Evolutionary conservation across 148 eudicot species (phyloP).

Genomic region (Pharnaceum exiguum): DNA sequence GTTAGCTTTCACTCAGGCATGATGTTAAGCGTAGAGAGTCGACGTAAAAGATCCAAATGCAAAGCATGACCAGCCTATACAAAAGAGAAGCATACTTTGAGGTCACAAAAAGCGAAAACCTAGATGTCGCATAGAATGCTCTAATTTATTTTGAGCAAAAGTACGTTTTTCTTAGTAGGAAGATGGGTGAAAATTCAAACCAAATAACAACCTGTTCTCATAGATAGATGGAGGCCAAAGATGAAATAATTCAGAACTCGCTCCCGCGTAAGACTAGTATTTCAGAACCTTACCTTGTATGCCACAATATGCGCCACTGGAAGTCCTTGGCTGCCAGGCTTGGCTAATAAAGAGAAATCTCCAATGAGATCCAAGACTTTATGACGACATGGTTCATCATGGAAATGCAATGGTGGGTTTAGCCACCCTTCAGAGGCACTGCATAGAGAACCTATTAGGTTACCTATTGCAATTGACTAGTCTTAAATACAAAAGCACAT

Average conservation of each 20-base stretch:
- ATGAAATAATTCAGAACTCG: background rate
- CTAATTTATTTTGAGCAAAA: background rate
- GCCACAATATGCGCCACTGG: constrained; percentile 74
- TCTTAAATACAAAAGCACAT: background rate
- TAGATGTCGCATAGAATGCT: background rate
- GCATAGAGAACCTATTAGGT: constrained; percentile 9
- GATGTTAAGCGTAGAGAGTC: constrained; percentile 22
- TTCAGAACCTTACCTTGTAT: constrained; percentile 55
- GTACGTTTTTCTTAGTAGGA: too few relatives aligned
- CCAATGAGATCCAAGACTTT: constrained; percentile 94
- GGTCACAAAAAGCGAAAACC: constrained; percentile 1
- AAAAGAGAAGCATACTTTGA: constrained; percentile 2
- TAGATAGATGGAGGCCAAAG: background rate
- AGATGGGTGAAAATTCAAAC: too few relatives aligned
- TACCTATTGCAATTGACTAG: background rate
- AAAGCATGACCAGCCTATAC: constrained; percentile 83
- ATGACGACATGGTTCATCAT: constrained; percentile 88
- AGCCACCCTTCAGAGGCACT: constrained; percentile 80
- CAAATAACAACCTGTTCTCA: background rate
- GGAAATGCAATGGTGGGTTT: constrained; percentile 64
- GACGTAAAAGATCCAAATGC: constrained; percentile 66
- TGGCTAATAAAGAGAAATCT: constrained; percentile 78
- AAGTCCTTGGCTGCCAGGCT: constrained; percentile 84
- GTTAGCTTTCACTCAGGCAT: too few relatives aligned
- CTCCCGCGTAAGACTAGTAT: background rate